Evolutionary conservation across 176 grass and related monocot species (phyloP).

Genomic region (Rhynchospora pubera): DNA sequence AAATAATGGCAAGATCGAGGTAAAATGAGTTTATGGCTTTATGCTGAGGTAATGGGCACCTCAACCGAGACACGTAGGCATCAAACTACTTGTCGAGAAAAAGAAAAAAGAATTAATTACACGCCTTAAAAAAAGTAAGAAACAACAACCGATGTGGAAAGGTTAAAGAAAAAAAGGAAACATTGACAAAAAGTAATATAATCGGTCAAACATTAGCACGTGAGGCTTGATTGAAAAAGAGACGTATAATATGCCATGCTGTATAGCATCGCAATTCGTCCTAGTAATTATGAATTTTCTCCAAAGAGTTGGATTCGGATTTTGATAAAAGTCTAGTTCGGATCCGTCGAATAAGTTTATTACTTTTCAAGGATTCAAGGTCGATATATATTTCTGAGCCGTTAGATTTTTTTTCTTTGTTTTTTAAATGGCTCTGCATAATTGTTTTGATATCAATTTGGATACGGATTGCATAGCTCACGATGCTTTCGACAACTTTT

Average conservation of each 20-base stretch:
- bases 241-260: neutral
- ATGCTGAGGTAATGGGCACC: slow-evolving; percentile 23
- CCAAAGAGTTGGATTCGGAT: neutral
- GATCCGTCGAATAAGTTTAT: too few species aligned
- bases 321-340: too few species aligned
- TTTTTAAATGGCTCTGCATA: too few species aligned
- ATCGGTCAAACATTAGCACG: slow-evolving; percentile 10
- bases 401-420: too few species aligned
- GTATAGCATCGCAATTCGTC: neutral
- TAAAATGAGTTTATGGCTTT: slow-evolving; percentile 5
- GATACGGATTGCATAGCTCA: too few species aligned
- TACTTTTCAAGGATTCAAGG: too few species aligned
- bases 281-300: neutral
- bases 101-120: neutral
- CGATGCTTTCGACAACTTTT: too few species aligned
- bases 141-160: neutral
- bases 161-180: neutral
- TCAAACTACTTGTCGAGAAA: neutral
- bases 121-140: neutral
- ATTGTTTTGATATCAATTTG: too few species aligned
- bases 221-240: slow-evolving; percentile 3
- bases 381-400: too few species aligned
- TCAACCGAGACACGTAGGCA: slow-evolving; percentile 9
- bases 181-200: slow-evolving; percentile 1
- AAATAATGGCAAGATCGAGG: neutral